phyloP scores from a whole-genome alignment of 139 green algal species.

The Asterochloris sp. region DNA sequence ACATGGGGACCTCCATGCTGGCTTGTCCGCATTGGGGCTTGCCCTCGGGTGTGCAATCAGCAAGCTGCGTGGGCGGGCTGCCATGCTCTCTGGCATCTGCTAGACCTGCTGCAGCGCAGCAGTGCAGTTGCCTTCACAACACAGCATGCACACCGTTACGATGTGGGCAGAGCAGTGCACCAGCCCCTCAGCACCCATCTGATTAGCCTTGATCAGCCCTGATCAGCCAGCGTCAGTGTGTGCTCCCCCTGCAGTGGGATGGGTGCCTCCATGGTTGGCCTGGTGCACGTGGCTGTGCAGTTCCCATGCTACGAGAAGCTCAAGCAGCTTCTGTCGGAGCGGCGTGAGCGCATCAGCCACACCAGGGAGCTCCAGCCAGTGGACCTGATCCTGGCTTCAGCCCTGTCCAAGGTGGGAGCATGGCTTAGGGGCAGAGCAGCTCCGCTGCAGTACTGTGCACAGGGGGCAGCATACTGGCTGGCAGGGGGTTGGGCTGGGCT shows the following conservation, averaged over 20 bases:
- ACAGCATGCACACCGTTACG: neutral
- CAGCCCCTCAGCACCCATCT: neutral
- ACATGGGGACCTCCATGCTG: no score
- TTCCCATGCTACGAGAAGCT: constrained; percentile 93
- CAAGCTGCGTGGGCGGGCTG: no score
- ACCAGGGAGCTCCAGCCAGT: neutral
- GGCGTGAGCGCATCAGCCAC: neutral
- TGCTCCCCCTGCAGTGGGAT: constrained; percentile 57
- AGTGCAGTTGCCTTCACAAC: neutral
- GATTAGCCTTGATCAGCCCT: no score
- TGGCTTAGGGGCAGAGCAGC: neutral
- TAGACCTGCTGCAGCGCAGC: neutral
- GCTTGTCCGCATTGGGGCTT: no score
- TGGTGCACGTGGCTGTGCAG: constrained; percentile 92
- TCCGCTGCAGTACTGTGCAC: neutral
- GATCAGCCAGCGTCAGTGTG: neutral
- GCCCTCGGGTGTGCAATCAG: no score
- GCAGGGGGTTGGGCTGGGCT: no score
- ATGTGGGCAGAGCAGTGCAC: neutral
- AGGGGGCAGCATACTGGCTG: no score
- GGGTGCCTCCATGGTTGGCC: constrained; percentile 80
- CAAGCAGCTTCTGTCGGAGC: constrained; percentile 51
- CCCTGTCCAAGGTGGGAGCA: constrained; percentile 85
- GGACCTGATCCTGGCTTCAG: constrained; percentile 80
- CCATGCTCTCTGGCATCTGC: neutral